Evolutionary conservation across 192 early-diverging fungal species (phyloP).

Genomic region (Mortierella claussenii): DNA sequence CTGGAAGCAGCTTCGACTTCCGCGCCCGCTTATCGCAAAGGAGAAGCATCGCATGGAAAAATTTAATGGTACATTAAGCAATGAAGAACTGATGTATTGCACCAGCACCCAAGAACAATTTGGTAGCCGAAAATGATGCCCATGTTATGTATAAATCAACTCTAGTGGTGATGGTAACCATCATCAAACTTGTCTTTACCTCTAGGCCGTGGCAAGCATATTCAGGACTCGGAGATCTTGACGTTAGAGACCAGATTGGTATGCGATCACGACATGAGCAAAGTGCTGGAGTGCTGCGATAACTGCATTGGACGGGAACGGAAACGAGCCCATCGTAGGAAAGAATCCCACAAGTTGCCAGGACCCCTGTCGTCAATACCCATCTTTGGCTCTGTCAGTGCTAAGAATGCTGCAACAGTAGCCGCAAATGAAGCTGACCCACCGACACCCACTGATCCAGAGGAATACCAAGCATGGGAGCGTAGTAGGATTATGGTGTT

Average conservation of each 20-base stretch:
- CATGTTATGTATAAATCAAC: too few relatives aligned
- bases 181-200: neutral
- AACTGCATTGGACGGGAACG: conserved; percentile 52
- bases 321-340: conserved; percentile 47
- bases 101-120: too few relatives aligned
- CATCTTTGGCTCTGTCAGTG: conserved; percentile 41
- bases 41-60: conserved; percentile 72
- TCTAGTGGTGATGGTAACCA: too few relatives aligned
- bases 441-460: conserved; percentile 45
- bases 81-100: too few relatives aligned
- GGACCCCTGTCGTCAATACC: conserved; percentile 42
- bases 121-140: too few relatives aligned
- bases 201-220: conserved; percentile 35
- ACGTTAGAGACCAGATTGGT: conserved; percentile 40
- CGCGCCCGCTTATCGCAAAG: conserved; percentile 74
- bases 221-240: conserved; percentile 38
- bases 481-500: conserved; percentile 46
- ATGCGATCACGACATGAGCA: conserved; percentile 51
- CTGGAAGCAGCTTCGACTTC: conserved; percentile 81
- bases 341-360: conserved; percentile 43
- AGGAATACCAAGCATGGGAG: conserved; percentile 47
- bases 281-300: conserved; percentile 44
- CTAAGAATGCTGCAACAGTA: conserved; percentile 17
- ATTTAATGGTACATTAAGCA: conserved; percentile 46
- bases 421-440: conserved; percentile 30